These are phyloP conservation scores for Aspergillus intermedius DNA, from an alignment of 2,329 filamentous ascomycete species.

Conservation along the genomic window DNA sequence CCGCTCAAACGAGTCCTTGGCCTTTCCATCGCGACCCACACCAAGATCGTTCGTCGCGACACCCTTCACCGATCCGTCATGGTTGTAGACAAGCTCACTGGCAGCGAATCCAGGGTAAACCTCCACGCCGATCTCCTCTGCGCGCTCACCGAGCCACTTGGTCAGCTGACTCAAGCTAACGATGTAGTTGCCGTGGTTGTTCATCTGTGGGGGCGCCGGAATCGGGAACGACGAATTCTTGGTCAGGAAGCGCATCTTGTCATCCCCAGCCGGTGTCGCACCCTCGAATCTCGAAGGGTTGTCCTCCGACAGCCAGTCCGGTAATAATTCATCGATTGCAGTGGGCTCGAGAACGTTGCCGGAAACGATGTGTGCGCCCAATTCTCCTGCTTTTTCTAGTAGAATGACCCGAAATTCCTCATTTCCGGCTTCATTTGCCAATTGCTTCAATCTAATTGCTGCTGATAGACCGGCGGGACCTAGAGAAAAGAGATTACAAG, in stretches of 20 bases:
- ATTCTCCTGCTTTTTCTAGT: slow-evolving; percentile 88
- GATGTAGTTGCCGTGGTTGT: slow-evolving; percentile 97
- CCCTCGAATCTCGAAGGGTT: slow-evolving; percentile 84
- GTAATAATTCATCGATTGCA: slow-evolving; percentile 81
- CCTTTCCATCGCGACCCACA: slow-evolving; percentile 69
- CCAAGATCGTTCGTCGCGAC: slow-evolving; percentile 96
- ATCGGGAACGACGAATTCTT: slow-evolving; percentile 71
- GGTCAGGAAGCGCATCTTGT: slow-evolving; percentile 92
- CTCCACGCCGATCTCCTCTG: slow-evolving; percentile 94
- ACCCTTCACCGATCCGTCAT: slow-evolving; percentile 82
- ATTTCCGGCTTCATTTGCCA: slow-evolving; percentile 89
- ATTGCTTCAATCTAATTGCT: slow-evolving; percentile 89
- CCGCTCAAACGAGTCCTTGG: slow-evolving; percentile 86
- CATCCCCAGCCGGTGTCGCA: slow-evolving; percentile 73
- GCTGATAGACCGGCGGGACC: slow-evolving; percentile 88
- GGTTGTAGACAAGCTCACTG: slow-evolving; percentile 79
- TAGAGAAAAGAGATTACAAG: slow-evolving; percentile 16
- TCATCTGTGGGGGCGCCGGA: slow-evolving; percentile 91
- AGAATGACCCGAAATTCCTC: slow-evolving; percentile 91
- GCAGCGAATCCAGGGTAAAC: slow-evolving; percentile 95
- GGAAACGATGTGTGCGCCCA: slow-evolving; percentile 91
- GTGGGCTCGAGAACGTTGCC: slow-evolving; percentile 91
- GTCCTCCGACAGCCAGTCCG: slow-evolving; percentile 84
- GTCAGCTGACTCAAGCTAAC: slow-evolving; percentile 90
- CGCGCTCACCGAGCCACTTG: slow-evolving; percentile 91